Percentiles rank a stretch among this genome's conserved stretches.
phyloP scores from a whole-genome alignment of 805 yeast genomes.

The Suhomyces tanzawaensis region DNA sequence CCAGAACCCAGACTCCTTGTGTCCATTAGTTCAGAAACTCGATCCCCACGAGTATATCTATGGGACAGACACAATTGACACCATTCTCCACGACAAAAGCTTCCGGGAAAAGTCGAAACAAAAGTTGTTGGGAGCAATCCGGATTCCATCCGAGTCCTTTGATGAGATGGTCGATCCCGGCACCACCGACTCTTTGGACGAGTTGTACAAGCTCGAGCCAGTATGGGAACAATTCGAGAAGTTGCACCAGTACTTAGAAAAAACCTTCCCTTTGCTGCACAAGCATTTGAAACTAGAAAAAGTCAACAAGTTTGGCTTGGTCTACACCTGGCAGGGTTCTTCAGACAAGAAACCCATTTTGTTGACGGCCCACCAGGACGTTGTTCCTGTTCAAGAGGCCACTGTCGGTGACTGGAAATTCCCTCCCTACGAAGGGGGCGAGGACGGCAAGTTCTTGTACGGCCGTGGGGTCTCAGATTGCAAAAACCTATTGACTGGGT shows the following conservation, averaged over 20 bases:
- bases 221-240: conserved; percentile 16
- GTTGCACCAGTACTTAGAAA: conserved; percentile 30
- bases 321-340: conserved; percentile 38
- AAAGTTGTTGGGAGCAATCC: conserved; percentile 27
- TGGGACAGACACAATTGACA: conserved; percentile 17
- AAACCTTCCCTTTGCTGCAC: conserved; percentile 34
- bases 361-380: conserved; percentile 26
- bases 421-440: conserved; percentile 38
- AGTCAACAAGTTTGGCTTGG: conserved; percentile 36
- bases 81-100: conserved; percentile 25
- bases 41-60: conserved; percentile 24
- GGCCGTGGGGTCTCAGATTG: conserved; percentile 40
- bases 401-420: conserved; percentile 38
- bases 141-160: conserved; percentile 29
- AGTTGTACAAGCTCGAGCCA: conserved; percentile 22
- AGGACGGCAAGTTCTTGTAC: conserved; percentile 29
- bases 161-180: conserved; percentile 32
- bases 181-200: conserved; percentile 20
- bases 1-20: conserved; percentile 29
- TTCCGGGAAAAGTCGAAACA: conserved; percentile 22
- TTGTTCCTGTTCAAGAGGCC: conserved; percentile 29
- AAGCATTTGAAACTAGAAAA: conserved; percentile 30
- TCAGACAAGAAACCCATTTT: conserved; percentile 32
- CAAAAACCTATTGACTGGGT: conserved; percentile 43
- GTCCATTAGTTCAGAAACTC: conserved; percentile 34